A percentile compares a stretch with the other conserved stretches of the same genome.
Conservation (phyloP, 2,329 filamentous ascomycete genomes). For the Fusarium udum region DNA sequence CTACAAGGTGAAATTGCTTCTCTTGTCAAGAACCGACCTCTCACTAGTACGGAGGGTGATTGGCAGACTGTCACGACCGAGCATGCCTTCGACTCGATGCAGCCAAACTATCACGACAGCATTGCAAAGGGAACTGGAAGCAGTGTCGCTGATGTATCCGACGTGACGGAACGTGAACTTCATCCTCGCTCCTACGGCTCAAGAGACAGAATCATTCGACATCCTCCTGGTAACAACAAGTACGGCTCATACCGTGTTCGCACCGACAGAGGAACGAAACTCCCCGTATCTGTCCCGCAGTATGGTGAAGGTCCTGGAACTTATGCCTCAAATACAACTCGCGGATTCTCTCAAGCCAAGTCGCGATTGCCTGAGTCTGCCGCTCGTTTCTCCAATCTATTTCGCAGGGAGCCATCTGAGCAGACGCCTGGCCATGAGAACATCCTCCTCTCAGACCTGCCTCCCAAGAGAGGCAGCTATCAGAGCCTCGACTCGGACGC, state of each 20-base stretch:
- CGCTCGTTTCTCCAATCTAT: slow-evolving; percentile 41
- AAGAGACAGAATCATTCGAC: slow-evolving; percentile 43
- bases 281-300: slow-evolving; percentile 36
- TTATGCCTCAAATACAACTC: slow-evolving; percentile 39
- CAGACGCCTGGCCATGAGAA: slow-evolving; percentile 12
- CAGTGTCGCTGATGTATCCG: slow-evolving; percentile 58
- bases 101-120: slow-evolving; percentile 36
- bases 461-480: slow-evolving; percentile 43
- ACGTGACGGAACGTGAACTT: slow-evolving; percentile 39
- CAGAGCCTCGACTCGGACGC: slow-evolving; percentile 46
- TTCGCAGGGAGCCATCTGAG: slow-evolving; percentile 30
- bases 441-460: slow-evolving; percentile 36
- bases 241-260: slow-evolving; percentile 32
- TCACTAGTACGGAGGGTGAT: slow-evolving; percentile 41
- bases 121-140: slow-evolving; percentile 50
- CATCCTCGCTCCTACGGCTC: slow-evolving; percentile 36
- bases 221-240: slow-evolving; percentile 27
- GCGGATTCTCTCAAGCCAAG: slow-evolving; percentile 29
- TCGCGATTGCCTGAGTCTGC: slow-evolving; percentile 38
- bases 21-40: slow-evolving; percentile 26
- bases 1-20: slow-evolving; percentile 31
- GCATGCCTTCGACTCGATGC: slow-evolving; percentile 31
- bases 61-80: slow-evolving; percentile 52
- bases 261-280: slow-evolving; percentile 35
- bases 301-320: slow-evolving; percentile 9